Evolutionary conservation across 1,139 yeast species (phyloP), one percentile per base, ranked within the genome.

Genomic region (Yamadazyma friedrichii): DNA sequence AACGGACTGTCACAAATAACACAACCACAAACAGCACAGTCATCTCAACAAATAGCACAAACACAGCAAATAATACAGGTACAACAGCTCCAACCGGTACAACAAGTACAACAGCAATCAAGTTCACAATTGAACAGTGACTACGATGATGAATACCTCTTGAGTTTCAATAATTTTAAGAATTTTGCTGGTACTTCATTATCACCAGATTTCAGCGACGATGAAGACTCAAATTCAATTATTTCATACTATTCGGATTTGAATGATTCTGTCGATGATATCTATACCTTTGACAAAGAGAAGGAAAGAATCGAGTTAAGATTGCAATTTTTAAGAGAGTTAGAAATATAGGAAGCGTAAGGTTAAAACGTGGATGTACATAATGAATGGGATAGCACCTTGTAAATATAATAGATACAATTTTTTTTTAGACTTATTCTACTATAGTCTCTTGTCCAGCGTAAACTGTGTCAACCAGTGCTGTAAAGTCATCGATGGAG

Each of bases 271-370:
- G 24, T 20, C 8, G 41, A 42, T 16, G 45, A 44, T 6, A 22
- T 28, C 26, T 38, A 50, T 34, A 39, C 48, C 28, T 53, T 50
- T 35, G 52, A 51, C 39, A 60, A 56, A 43, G 74, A 70, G 35
- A 52, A 50, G 38, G 76, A 70, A 48, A 57, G 72, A 45, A 49
- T 58, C 31, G 74, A 69, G 51, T 61, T 70, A 40, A 57, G 76
- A 40, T 52, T 64, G 45, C 75, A 70, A 47, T 64, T 70, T 45
- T 51, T 69, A 50, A 58, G 54, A 39, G 74, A 70, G 43, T 55
- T 67, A 36, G 44, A 47, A 35, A 42, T 39, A 3, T 36, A 36
- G 15, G 9, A 3, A 15, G 26, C 5, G 25, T n/a, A 8, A 20
- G 9, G 28, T 20, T 15, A 4, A 24, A 4, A 17, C 24, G 8